A percentile compares a stretch with the other conserved stretches of the same genome.
Evolutionary conservation across 2,329 filamentous ascomycete species (phyloP).

Genomic region (Didymellaceae sp.): DNA sequence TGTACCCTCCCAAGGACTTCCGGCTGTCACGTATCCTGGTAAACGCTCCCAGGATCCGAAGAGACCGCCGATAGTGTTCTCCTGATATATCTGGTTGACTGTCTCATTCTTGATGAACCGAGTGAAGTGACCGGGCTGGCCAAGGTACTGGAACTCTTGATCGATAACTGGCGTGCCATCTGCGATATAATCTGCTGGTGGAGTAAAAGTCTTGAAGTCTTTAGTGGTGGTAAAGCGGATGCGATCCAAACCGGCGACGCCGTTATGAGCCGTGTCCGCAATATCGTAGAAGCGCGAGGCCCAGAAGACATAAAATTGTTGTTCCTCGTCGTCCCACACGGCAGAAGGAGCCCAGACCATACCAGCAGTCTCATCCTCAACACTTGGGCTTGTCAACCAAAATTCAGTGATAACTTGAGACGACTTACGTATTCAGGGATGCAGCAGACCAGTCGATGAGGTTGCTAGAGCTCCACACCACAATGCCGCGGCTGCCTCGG

Average conservation of each 20-base stretch:
- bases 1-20: slow-evolving; percentile 19
- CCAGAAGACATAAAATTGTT: slow-evolving; percentile 15
- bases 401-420: too few species aligned
- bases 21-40: slow-evolving; percentile 1
- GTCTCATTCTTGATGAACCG: slow-evolving; percentile 19
- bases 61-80: slow-evolving; percentile 12
- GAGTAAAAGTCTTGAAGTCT: slow-evolving; percentile 18
- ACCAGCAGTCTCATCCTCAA: slow-evolving; percentile 17
- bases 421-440: slow-evolving; percentile 11
- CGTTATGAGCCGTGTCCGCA: slow-evolving; percentile 12
- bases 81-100: slow-evolving; percentile 18
- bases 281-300: slow-evolving; percentile 26
- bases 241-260: slow-evolving; percentile 9
- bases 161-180: slow-evolving; percentile 16
- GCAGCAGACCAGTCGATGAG: slow-evolving; percentile 17
- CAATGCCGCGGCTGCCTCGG: slow-evolving; percentile 13
- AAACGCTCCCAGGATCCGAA: slow-evolving; percentile 15
- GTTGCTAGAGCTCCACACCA: slow-evolving; percentile 19
- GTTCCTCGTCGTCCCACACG: slow-evolving; percentile 13
- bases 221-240: slow-evolving; percentile 20
- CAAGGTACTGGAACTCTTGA: slow-evolving; percentile 22
- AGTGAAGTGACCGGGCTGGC: slow-evolving; percentile 15
- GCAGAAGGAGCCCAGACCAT: slow-evolving; percentile 23
- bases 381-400: neutral
- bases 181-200: slow-evolving; percentile 13